phyloP scores from a whole-genome alignment of 164 flowering plant species.

The Taxillus chinensis region DNA sequence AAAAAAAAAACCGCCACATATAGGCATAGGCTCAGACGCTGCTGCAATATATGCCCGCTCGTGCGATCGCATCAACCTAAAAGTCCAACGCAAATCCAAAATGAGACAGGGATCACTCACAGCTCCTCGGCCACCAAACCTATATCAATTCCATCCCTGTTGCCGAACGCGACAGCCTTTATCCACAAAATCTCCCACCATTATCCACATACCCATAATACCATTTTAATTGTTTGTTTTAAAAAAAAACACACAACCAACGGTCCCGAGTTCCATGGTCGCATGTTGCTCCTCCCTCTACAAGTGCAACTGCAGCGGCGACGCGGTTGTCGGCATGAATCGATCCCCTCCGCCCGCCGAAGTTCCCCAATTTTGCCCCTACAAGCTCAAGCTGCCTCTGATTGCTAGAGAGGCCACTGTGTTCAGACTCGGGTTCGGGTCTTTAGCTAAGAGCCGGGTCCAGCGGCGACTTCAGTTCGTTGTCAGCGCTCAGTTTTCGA shows the following conservation, averaged over 20 bases:
- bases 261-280: slow-evolving; percentile 11
- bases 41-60: too few relatives aligned
- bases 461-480: slow-evolving; percentile 22
- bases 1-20: too few relatives aligned
- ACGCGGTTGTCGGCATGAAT: slow-evolving; percentile 18
- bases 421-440: slow-evolving; percentile 11
- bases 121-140: too few relatives aligned
- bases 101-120: too few relatives aligned
- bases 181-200: too few relatives aligned
- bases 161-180: too few relatives aligned
- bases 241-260: not conserved
- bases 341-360: slow-evolving; percentile 14
- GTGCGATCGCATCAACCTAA: too few relatives aligned
- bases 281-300: slow-evolving; percentile 11
- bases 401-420: slow-evolving; percentile 3
- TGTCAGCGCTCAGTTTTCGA: slow-evolving; percentile 37
- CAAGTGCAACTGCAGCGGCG: not conserved
- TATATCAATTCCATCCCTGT: too few relatives aligned
- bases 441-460: not conserved
- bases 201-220: too few relatives aligned
- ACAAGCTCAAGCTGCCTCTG: slow-evolving; percentile 7
- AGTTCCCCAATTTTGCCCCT: slow-evolving; percentile 1
- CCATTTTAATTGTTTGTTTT: too few relatives aligned
- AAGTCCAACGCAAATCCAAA: too few relatives aligned
- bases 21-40: too few relatives aligned